These are phyloP conservation scores for Sporothrix dimorphospora DNA, from an alignment of 2,329 filamentous ascomycete species.

Conservation along the genomic window DNA sequence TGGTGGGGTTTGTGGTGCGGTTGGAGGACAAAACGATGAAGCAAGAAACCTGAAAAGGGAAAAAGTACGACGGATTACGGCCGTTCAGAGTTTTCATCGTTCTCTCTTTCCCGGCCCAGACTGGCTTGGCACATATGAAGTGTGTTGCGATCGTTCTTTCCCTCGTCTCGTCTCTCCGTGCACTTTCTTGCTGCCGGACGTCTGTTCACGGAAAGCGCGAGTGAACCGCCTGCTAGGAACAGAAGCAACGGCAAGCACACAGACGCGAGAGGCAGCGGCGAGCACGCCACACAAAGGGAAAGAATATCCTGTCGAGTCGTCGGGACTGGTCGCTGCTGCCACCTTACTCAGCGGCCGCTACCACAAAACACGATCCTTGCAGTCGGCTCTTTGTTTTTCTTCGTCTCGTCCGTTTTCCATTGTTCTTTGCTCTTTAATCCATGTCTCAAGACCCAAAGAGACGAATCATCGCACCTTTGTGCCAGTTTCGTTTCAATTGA, in stretches of 20 bases:
- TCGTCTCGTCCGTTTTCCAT: background rate
- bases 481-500: background rate
- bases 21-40: background rate
- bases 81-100: background rate
- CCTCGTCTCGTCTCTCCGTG: background rate
- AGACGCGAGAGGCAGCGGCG: background rate
- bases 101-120: background rate
- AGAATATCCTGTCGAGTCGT: background rate
- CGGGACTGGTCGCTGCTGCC: background rate
- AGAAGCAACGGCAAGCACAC: background rate
- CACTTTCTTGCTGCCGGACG: background rate
- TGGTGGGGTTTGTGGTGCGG: background rate
- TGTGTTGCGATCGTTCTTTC: conserved; percentile 7
- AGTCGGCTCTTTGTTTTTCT: background rate
- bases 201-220: background rate
- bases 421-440: background rate
- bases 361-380: background rate
- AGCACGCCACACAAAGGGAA: background rate
- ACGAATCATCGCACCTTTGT: background rate
- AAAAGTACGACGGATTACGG: background rate
- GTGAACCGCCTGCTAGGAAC: background rate
- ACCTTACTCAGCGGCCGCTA: conserved; percentile 12
- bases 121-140: background rate
- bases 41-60: background rate
- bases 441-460: background rate